Conservation (phyloP, 2,329 filamentous ascomycete species). For the Metarhizium sp. region DNA sequence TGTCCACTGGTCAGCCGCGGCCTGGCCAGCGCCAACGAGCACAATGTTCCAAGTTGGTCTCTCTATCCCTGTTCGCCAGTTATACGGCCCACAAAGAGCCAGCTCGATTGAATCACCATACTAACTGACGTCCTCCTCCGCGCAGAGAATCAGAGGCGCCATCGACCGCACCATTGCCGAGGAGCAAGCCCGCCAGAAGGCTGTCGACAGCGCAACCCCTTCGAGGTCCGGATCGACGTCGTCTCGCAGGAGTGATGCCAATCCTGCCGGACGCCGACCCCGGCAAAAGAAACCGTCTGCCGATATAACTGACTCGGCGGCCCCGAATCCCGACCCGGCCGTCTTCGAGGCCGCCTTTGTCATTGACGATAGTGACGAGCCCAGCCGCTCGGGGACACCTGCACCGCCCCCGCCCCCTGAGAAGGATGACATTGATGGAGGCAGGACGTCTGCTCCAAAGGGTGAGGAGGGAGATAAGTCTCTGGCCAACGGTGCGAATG, state of each 20-base stretch:
- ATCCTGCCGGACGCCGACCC: constrained; percentile 13
- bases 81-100: background rate
- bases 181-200: constrained; percentile 73
- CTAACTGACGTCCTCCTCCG: background rate
- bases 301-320: constrained; percentile 28
- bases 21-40: constrained; percentile 3
- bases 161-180: constrained; percentile 85
- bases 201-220: constrained; percentile 33
- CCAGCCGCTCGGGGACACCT: constrained; percentile 53
- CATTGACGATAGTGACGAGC: constrained; percentile 71
- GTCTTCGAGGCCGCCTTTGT: constrained; percentile 83
- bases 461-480: constrained; percentile 15
- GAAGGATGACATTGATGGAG: constrained; percentile 18
- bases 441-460: constrained; percentile 8
- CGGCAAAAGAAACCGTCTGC: constrained; percentile 31
- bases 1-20: background rate
- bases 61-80: background rate
- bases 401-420: constrained; percentile 27
- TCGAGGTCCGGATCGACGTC: constrained; percentile 28
- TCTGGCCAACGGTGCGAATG: constrained; percentile 8
- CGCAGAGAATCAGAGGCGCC: constrained; percentile 69
- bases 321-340: constrained; percentile 64
- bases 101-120: background rate
- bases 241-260: constrained; percentile 30
- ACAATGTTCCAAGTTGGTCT: constrained; percentile 24